Base-by-base conservation (phyloP, 1,284 basidiomycete species). In the Xanthoconium separans region DNA sequence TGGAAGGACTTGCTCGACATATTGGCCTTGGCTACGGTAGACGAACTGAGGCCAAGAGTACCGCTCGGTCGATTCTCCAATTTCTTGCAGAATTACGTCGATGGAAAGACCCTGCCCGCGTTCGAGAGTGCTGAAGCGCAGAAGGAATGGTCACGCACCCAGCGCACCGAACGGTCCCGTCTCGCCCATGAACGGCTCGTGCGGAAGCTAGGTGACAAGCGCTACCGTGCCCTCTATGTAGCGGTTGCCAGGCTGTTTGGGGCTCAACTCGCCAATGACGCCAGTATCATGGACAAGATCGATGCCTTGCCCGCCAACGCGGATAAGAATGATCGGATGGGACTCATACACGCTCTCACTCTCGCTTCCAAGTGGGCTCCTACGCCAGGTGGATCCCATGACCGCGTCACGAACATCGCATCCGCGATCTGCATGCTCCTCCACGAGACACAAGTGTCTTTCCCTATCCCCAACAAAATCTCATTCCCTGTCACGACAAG, bases 351-450 rank as follows among this genome's bases (percentile, higher is more conserved):
- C 53, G 67, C 73, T 29, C 70, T 89, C 30, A 79, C 78, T 2
- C 78, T 86, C 13, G 84, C 78, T 1, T 76, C 77, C 6, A 90
- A 89, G 68, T 89, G 86, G 86, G 85, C 84, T 0, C 87, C 87
- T 0, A 79, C 81, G 2, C 81, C 83, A 6, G 75, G 69, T 4
- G 69, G 74, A 5, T 75, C 81, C 2, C 85, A 87, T 56, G 87
- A 89, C 64, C 76, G 78, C 10, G 70, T 77, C 51, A 84, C 84
- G 3, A 83, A 84, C 62, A 80, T 90, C 55, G 68, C 82, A 3
- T 82, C 85, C 0, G 84, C 85, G 15, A 78, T 90, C 46, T 72
- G 76, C 10, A 69, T 78, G 10, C 75, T 83, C 43, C 73, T 90
- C 18, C 77, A 77, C 50, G 61, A 72, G 4, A 59, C 60, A 12